Base-by-base conservation (phyloP, 148 eudicot genomes). In the Amaranthus palmeri region DNA sequence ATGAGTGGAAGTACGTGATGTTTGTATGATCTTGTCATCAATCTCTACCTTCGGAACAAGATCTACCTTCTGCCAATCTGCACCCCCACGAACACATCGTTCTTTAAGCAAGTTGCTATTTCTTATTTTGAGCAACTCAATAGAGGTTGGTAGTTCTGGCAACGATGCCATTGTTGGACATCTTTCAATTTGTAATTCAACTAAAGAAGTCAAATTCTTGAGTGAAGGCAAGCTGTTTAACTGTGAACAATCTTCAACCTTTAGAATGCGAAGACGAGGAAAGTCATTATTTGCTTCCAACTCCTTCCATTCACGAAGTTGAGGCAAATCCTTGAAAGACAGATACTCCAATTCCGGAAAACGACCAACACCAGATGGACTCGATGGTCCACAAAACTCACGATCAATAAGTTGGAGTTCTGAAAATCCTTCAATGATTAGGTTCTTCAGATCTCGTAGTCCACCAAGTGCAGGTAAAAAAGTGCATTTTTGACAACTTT, bases 281-380 rank as follows among this genome's bases (percentile, higher is more conserved):
- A 74, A 53, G 41, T 36, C 71, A 56, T 47, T 49, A 56, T 47
- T 49, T 18, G 55, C 9, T 18, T 25, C 54, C 12, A 45, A 25
- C 12, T 11, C 55, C 47, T 41, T 65, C 55, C 64, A 55, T 44
- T 36, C 54, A 41, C 54, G 36, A 54, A 74, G 8, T 2, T 57
- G 25, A 65, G 17, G 47, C 71, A 74, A 54, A 44, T 56, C 8
- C 40, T 17, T 44, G 25, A 66, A 18, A 13, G 25, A 11, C 54
- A 74, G 42, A 25, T 55, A 54, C 59, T 74, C 65, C 53, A 74
- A 41, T 47, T 50, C 17, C 3, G 56, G 54, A 15, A 65, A 74
- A 65, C 41, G 7, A 40, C 46, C 65, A 44, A 25, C 59, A 8
- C 8, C 2, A 3, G 10, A 12, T 10, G 4, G 2, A 18, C 61